Evolutionary conservation across 495 filamentous ascomycete species (phyloP).

Genomic region (Monascus purpureus): DNA sequence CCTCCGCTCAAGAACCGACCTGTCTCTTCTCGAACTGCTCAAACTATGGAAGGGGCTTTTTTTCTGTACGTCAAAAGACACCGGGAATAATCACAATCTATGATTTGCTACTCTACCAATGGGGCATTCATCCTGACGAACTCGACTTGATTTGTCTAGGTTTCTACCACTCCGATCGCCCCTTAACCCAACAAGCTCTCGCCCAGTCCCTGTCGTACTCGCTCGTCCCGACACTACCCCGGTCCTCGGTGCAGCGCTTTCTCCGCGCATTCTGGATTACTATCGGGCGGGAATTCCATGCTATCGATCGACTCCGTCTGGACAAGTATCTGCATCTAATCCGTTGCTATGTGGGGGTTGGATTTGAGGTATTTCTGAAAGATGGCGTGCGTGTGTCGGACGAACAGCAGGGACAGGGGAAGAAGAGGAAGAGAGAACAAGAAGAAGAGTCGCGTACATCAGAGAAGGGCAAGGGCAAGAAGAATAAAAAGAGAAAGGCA

Average conservation of each 20-base stretch:
- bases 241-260: slow-evolving; percentile 36
- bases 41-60: slow-evolving; percentile 97
- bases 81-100: too few species aligned
- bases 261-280: slow-evolving; percentile 81
- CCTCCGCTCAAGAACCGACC: slow-evolving; percentile 49
- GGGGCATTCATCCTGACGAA: too few species aligned
- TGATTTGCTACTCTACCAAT: too few species aligned
- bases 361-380: slow-evolving; percentile 39
- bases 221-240: slow-evolving; percentile 51
- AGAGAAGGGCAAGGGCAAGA: slow-evolving; percentile 34
- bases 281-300: slow-evolving; percentile 66
- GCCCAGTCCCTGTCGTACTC: slow-evolving; percentile 64
- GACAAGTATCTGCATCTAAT: slow-evolving; percentile 88
- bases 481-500: slow-evolving; percentile 11
- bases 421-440: slow-evolving; percentile 16
- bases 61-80: slow-evolving; percentile 61
- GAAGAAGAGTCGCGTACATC: slow-evolving; percentile 17
- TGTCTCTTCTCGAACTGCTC: slow-evolving; percentile 62
- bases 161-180: slow-evolving; percentile 89
- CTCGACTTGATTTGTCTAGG: slow-evolving; percentile 29
- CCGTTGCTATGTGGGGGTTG: slow-evolving; percentile 56
- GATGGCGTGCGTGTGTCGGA: not conserved
- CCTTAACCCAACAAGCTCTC: slow-evolving; percentile 74
- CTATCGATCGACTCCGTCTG: slow-evolving; percentile 74
- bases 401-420: slow-evolving; percentile 1